A percentile compares a stretch with the other conserved stretches of the same genome.
phyloP scores from a whole-genome alignment of 2,329 filamentous ascomycete species.

The Diaporthe ampelina region DNA sequence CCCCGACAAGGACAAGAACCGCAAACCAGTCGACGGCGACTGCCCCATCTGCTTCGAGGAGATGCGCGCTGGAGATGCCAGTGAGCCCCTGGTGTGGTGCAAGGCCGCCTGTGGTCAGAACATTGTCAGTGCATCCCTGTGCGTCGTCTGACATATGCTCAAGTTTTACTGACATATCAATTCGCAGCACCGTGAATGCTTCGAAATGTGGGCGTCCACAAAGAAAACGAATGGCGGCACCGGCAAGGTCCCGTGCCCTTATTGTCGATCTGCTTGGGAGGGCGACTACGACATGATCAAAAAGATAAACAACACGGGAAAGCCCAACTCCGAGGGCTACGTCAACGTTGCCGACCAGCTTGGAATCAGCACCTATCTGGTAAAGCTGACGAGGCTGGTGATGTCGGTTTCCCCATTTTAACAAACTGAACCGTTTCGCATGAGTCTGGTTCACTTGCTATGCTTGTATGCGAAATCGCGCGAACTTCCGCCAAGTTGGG shows the following conservation, averaged over 20 bases:
- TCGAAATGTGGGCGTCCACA: conserved; percentile 66
- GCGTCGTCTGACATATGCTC: too few species aligned
- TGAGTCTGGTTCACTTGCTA: background rate
- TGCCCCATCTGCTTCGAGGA: conserved; percentile 71
- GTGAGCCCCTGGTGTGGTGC: conserved; percentile 63
- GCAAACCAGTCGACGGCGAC: conserved; percentile 66
- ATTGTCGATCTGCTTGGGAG: conserved; percentile 71
- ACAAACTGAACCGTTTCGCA: background rate
- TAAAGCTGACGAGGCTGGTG: background rate
- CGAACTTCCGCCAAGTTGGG: too few species aligned
- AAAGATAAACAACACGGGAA: conserved; percentile 58
- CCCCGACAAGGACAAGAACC: conserved; percentile 52
- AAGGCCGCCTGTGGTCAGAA: conserved; percentile 67
- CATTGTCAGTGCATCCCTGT: conserved; percentile 47
- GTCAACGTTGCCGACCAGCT: conserved; percentile 73
- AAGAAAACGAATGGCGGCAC: conserved; percentile 53
- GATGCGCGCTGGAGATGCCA: conserved; percentile 52
- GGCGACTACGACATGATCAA: conserved; percentile 59
- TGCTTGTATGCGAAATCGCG: background rate
- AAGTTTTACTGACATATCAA: background rate
- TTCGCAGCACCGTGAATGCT: conserved; percentile 61
- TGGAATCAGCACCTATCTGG: conserved; percentile 62
- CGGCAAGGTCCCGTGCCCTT: conserved; percentile 68
- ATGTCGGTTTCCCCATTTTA: too few species aligned
- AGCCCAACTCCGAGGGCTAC: conserved; percentile 66